phyloP scores from a whole-genome alignment of 140 eudicot species.

The Bidens hawaiensis region DNA sequence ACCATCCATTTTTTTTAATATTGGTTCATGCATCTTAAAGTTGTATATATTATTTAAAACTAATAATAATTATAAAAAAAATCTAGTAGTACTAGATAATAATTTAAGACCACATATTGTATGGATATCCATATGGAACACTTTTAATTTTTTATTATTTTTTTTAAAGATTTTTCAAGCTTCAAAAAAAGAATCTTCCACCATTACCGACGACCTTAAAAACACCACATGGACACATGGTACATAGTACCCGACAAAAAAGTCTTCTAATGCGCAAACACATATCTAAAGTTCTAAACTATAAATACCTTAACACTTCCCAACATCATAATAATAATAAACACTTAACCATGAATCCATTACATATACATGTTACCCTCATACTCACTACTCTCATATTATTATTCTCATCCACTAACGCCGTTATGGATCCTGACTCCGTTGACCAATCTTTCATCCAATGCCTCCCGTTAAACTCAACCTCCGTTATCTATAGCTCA shows the following conservation, averaged over 20 bases:
- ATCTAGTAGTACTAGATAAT: too few species aligned
- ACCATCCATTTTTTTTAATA: too few species aligned
- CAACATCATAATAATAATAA: neutral
- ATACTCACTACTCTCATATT: neutral
- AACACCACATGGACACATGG: constrained; percentile 26
- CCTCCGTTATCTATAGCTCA: constrained; percentile 22
- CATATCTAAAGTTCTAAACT: neutral
- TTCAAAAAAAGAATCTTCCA: constrained; percentile 19
- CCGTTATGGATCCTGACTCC: constrained; percentile 16
- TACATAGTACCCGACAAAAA: constrained; percentile 10
- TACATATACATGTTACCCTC: constrained; percentile 8
- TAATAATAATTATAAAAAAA: too few species aligned
- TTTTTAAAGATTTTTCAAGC: neutral
- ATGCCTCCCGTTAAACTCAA: constrained; percentile 17
- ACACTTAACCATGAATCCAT: neutral
- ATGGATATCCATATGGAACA: too few species aligned
- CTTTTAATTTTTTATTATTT: too few species aligned
- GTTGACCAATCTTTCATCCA: constrained; percentile 20
- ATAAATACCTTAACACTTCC: constrained; percentile 4
- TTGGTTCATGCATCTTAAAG: too few species aligned
- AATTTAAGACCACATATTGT: too few species aligned
- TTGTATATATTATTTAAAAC: too few species aligned
- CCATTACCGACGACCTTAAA: constrained; percentile 25
- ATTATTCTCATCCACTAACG: neutral
- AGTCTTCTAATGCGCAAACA: constrained; percentile 29